Base-by-base conservation (phyloP, 805 yeast species). In the Hanseniaspora valbyensis region DNA sequence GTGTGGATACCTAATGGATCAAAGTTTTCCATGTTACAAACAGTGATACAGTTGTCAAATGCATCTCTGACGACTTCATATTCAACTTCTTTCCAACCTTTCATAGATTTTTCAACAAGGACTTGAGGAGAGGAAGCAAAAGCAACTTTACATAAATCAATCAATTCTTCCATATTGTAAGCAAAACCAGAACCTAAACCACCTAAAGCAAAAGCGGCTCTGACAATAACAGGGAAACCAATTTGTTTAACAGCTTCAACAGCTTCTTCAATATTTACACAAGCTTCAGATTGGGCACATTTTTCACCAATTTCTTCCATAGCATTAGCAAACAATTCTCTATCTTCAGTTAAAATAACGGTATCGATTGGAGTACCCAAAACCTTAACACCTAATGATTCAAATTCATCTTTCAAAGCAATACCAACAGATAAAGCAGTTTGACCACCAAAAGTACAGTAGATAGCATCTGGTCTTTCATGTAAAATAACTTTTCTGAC, bases 51-150 rank as follows among this genome's bases (percentile, higher is more conserved):
- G 77, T 90, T 90, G 58, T 83, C 96, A 52, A 83, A 92, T 56
- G 92, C 77, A 72, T 90, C 98, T 65, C 98, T 83, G 52, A 90
- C 97, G 57, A 90, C 98, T 73, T 90, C 98, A 67, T 90, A 90
- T 70, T 90, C 98, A 55, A 90, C 94, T 70, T 90, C 98, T 68
- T 90, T 90, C 98, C 98, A 90, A 57, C 98, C 98, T 73, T 89
- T 90, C 70, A 90, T 74, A 5, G 97, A 90, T 74, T 84, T 89
- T 70, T 90, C 98, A 55, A 90, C 97, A 59, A 90, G 72, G 58
- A 90, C 88, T 73, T 90, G 98, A 46, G 96, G 96, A 19, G 97
- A 79, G 55, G 89, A 70, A 25, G 95, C 80, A 55, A 90, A 73
- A 1, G 96, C 85, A 68, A 86, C 95, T 28, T 95, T 77, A 42